These are phyloP conservation scores for Francoa sonchifolia DNA, from an alignment of 441 rosid species.

Conservation along the genomic window DNA sequence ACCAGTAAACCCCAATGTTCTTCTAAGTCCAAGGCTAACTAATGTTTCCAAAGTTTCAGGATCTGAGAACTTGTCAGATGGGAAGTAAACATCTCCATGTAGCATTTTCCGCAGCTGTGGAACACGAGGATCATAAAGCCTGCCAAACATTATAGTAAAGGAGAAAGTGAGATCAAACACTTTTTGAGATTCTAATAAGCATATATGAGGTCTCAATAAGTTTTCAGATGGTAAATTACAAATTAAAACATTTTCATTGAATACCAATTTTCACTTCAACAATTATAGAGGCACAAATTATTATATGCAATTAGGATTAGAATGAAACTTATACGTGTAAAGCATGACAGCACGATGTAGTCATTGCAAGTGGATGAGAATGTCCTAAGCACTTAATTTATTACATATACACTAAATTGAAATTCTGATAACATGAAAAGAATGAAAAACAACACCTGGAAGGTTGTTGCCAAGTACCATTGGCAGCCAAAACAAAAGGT, in stretches of 20 bases:
- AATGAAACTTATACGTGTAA: no score
- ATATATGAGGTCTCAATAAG: no score
- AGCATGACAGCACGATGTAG: no score
- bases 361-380: no score
- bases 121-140: conserved; percentile 95
- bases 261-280: no score
- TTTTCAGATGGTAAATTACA: no score
- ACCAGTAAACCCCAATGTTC: conserved; percentile 49
- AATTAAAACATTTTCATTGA: no score
- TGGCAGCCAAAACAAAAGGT: conserved; percentile 77
- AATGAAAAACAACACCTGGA: conserved; percentile 43
- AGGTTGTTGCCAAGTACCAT: conserved; percentile 91
- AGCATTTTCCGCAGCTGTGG: conserved; percentile 61
- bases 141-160: conserved; percentile 27
- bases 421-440: neutral
- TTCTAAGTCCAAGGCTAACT: conserved; percentile 68
- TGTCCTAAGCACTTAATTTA: no score
- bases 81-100: conserved; percentile 68
- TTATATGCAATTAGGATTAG: no score
- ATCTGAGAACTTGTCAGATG: conserved; percentile 65
- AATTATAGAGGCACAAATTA: no score
- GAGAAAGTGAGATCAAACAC: conserved; percentile 5
- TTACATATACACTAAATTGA: no score
- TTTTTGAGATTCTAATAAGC: neutral
- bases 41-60: conserved; percentile 67